These are phyloP conservation scores for Phytophthora ohioensis DNA, from an alignment of 352 stramenopile species.

Conservation along the genomic window DNA sequence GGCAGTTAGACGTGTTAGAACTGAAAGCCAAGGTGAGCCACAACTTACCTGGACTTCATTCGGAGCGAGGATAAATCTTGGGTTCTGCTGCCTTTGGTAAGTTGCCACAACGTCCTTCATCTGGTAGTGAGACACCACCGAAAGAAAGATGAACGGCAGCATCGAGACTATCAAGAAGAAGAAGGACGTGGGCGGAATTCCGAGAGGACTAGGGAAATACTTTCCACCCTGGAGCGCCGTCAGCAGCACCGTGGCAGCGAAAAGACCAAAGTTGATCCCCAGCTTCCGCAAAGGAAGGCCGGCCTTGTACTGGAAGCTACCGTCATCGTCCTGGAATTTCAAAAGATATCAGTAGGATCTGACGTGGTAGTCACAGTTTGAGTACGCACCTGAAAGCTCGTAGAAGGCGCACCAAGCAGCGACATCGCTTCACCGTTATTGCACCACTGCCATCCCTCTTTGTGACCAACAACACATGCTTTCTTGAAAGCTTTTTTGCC, in stretches of 20 bases:
- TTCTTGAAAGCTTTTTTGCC: slow-evolving; percentile 82
- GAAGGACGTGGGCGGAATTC: slow-evolving; percentile 87
- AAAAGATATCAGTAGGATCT: not conserved
- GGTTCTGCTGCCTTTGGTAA: slow-evolving; percentile 48
- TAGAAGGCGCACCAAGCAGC: slow-evolving; percentile 42
- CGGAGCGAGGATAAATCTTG: slow-evolving; percentile 49
- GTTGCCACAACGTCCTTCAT: slow-evolving; percentile 50
- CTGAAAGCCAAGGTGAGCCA: slow-evolving; percentile 15
- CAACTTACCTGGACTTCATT: slow-evolving; percentile 59
- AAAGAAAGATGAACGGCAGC: slow-evolving; percentile 67
- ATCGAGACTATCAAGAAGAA: slow-evolving; percentile 81
- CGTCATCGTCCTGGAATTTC: slow-evolving; percentile 34
- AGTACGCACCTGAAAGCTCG: slow-evolving; percentile 37
- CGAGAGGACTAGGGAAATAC: slow-evolving; percentile 85
- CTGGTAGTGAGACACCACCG: slow-evolving; percentile 75
- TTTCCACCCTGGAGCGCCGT: slow-evolving; percentile 92
- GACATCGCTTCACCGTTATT: slow-evolving; percentile 37
- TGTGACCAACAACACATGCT: slow-evolving; percentile 77
- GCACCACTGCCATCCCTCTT: slow-evolving; percentile 69
- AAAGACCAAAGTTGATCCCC: slow-evolving; percentile 74
- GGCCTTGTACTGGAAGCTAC: slow-evolving; percentile 39
- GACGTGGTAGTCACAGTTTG: not conserved
- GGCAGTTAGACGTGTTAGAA: slow-evolving; percentile 1
- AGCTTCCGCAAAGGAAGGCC: slow-evolving; percentile 71
- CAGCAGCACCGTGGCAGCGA: slow-evolving; percentile 83